These are phyloP conservation scores for Yamadazyma scolyti DNA, from an alignment of 805 yeast genomes.

Conservation along the genomic window DNA sequence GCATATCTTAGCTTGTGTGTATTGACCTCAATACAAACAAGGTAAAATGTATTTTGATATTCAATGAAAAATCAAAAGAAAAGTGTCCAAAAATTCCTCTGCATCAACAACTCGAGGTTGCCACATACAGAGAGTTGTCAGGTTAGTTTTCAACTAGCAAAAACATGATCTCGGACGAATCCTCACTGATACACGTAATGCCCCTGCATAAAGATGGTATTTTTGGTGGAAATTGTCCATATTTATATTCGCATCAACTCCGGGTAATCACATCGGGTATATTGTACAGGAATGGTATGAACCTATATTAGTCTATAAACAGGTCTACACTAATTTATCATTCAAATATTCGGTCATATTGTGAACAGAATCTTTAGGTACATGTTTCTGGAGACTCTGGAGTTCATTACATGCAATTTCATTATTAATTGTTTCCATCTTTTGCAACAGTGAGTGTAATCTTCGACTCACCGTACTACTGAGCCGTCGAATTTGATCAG, in stretches of 20 bases:
- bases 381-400: too few species aligned
- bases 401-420: too few species aligned
- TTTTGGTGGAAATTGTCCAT: neutral
- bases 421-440: too few species aligned
- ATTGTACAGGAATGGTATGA: too few species aligned
- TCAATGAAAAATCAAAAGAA: slow-evolving; percentile 8
- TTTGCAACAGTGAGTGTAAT: too few species aligned
- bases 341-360: too few species aligned
- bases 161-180: slow-evolving; percentile 99
- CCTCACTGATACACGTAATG: slow-evolving; percentile 99
- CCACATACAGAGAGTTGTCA: slow-evolving; percentile 66
- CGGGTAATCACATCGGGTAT: neutral
- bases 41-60: slow-evolving; percentile 6
- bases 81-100: slow-evolving; percentile 72
- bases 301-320: too few species aligned
- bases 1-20: slow-evolving; percentile 17
- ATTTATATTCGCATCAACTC: neutral
- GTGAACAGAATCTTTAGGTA: too few species aligned
- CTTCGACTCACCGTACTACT: too few species aligned
- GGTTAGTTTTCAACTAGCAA: slow-evolving; percentile 99
- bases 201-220: slow-evolving; percentile 98
- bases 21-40: slow-evolving; percentile 8
- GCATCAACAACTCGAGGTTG: slow-evolving; percentile 45
- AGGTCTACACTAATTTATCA: too few species aligned
- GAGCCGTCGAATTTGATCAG: too few species aligned